Percentiles rank a stretch among this genome's conserved stretches.
Evolutionary conservation across 2,329 filamentous ascomycete genomes (phyloP).

Genomic region (Sporothrix phasma): DNA sequence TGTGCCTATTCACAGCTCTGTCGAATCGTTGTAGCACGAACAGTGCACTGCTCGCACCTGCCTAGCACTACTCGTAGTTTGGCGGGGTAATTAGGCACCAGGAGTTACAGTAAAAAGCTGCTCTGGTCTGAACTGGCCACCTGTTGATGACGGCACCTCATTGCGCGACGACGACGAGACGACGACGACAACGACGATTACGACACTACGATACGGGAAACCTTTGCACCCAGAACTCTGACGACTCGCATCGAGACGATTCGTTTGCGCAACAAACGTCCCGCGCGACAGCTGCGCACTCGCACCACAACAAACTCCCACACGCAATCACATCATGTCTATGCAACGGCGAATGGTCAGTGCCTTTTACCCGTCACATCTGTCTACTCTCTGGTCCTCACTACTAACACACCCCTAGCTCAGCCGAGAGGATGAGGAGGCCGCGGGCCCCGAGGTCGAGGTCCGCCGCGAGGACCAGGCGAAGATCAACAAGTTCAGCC

Average conservation of each 20-base stretch:
- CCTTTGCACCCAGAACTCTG: no score
- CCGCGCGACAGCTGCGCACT: neutral
- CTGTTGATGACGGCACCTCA: neutral
- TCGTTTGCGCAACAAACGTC: neutral
- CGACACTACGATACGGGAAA: no score
- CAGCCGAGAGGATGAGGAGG: slow-evolving; percentile 82
- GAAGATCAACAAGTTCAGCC: slow-evolving; percentile 97
- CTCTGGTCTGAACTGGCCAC: neutral
- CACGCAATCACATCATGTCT: slow-evolving; percentile 12
- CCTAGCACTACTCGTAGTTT: neutral
- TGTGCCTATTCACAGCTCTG: neutral
- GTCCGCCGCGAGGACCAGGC: slow-evolving; percentile 96
- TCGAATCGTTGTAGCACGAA: neutral
- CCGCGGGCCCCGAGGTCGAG: slow-evolving; percentile 71
- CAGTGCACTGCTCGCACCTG: neutral
- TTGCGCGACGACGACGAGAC: no score
- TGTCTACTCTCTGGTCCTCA: neutral
- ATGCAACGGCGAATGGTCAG: slow-evolving; percentile 53
- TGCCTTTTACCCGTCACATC: neutral
- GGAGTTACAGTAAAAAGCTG: neutral
- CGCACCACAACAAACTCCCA: neutral
- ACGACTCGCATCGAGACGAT: no score
- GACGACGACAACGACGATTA: neutral
- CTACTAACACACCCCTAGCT: slow-evolving; percentile 46
- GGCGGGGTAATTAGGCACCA: neutral